Conservation (phyloP, 805 yeast genomes). For the Wickerhamiella dianesei region DNA sequence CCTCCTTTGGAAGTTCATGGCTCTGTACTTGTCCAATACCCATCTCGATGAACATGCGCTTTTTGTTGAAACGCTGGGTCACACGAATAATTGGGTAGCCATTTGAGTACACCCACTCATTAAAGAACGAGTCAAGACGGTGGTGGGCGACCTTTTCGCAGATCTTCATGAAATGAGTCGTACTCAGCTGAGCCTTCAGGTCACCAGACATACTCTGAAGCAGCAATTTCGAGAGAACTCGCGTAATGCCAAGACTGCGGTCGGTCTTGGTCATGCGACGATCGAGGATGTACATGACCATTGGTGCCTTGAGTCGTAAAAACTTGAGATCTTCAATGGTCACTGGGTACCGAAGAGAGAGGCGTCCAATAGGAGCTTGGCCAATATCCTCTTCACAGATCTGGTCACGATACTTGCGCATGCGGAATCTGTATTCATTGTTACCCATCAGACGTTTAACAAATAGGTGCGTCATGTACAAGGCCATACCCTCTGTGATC, state of each 20-base stretch:
- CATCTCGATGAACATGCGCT: constrained; percentile 88
- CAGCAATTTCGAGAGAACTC: constrained; percentile 83
- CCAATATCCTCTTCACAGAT: constrained; percentile 66
- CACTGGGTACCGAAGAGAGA: constrained; percentile 53
- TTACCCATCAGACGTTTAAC: constrained; percentile 60
- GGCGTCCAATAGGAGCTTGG: constrained; percentile 67
- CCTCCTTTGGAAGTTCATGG: constrained; percentile 19
- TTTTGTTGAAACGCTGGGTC: constrained; percentile 85
- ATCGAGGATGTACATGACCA: constrained; percentile 72
- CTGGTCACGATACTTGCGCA: constrained; percentile 49
- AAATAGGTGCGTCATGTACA: constrained; percentile 68
- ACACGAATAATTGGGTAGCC: constrained; percentile 84
- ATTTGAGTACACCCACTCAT: constrained; percentile 82
- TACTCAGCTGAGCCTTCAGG: constrained; percentile 58
- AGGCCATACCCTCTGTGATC: constrained; percentile 77
- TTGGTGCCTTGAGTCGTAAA: constrained; percentile 66
- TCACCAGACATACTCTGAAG: constrained; percentile 95
- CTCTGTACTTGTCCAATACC: constrained; percentile 81
- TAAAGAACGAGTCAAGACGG: constrained; percentile 67
- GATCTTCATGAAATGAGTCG: constrained; percentile 78
- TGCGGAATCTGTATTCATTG: constrained; percentile 63
- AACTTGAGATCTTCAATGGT: constrained; percentile 50
- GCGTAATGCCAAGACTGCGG: constrained; percentile 76
- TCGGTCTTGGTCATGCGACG: constrained; percentile 93
- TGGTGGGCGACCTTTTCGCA: constrained; percentile 90